Base-by-base conservation (phyloP, 73 alveolate species). In the Stentor coeruleus region DNA sequence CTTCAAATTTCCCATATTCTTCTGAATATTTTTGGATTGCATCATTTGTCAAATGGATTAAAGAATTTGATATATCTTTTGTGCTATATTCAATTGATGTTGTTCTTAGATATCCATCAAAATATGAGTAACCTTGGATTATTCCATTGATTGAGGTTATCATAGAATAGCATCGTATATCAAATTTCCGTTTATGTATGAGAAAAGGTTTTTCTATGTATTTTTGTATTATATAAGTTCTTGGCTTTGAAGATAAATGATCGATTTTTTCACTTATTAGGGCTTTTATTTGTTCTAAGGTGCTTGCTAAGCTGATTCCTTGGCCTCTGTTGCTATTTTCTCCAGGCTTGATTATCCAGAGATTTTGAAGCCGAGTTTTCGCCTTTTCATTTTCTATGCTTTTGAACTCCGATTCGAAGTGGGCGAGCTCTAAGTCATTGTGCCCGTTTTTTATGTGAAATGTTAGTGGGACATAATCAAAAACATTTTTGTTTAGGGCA, bases 21-120 rank as follows among this genome's bases (percentile, higher is more conserved):
- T 86, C 93, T 41, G 85, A 49, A 35, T 86, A 38, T 83, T 91
- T 86, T 81, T 91, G 88, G 26, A 89, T 84, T 33, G 97, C 97
- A 76, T 89, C 95, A 89, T 91, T 91, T 35, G 97, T 91, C 3
- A 91, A 41, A 74, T 91, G 97, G 55, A 91, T 83, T 6, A 86
- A 86, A 31, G 72, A 85, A 59, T 82, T 81, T 11, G 38, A 36
- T 33, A 89, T 60, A 76, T 91, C 82, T 14, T 83, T 82, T n/a
- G 85, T 81, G 80, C 59, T 76, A 49, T 76, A 89, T 59, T 91
- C 92, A 39, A 85, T 74, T 72, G 91, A 85, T n/a, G 90, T 38
- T 33, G 95, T 89, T 55, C 97, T 55, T 2, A 91, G 82, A 76
- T 91, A 91, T 11, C 95, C 97, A 59, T 91, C 97, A 41, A 82